Base-by-base conservation (phyloP, 1,284 basidiomycete species). In the Pascua sp. region DNA sequence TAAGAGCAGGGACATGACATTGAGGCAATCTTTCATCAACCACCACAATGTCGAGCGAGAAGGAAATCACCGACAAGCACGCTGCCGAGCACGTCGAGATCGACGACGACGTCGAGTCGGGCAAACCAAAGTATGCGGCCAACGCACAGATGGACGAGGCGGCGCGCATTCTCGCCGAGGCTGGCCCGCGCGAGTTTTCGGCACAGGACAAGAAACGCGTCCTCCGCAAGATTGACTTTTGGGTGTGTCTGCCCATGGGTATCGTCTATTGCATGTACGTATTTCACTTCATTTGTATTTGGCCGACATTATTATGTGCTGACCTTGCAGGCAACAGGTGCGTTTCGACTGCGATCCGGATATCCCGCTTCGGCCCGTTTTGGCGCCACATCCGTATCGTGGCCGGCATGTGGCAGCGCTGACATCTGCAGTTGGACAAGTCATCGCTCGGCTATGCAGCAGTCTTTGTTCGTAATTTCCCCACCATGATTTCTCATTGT, bases 381-480 rank as follows among this genome's bases (percentile, higher is more conserved):
- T n/a, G n/a, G n/a, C n/a, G n/a, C n/a, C n/a, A n/a, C n/a, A n/a
- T n/a, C n/a, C n/a, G n/a, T n/a, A 57, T 60, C 49, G 63, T 64
- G 43, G 61, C 59, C 18, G 62, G 59, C 41, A 50, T 59, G 36
- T 36, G 53, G 37, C 11, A 3, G 32, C 24, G 8, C 39, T 64
- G 43, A 60, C n/a, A n/a, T n/a, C 60, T 50, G 42, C 57, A 70
- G 62, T 59, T 74, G 32, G 74, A 76, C 67, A 76, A 76, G 53
- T 67, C 68, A 2, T 63, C 68, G 9, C 63, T 75, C 16, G 68
- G 67, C 11, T 75, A 70, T 54, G 68, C 75, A 16, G 72, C 75
- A 32, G 69, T 75, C 12, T 75, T 77, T 57, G 32, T n/a, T n/a
- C n/a, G n/a, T n/a, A n/a, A n/a, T n/a, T n/a, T n/a, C n/a, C n/a